A percentile compares a stretch with the other conserved stretches of the same genome.
Evolutionary conservation across 768 basidiomycete genomes (phyloP).

Genomic region (Termitomyces sp.): DNA sequence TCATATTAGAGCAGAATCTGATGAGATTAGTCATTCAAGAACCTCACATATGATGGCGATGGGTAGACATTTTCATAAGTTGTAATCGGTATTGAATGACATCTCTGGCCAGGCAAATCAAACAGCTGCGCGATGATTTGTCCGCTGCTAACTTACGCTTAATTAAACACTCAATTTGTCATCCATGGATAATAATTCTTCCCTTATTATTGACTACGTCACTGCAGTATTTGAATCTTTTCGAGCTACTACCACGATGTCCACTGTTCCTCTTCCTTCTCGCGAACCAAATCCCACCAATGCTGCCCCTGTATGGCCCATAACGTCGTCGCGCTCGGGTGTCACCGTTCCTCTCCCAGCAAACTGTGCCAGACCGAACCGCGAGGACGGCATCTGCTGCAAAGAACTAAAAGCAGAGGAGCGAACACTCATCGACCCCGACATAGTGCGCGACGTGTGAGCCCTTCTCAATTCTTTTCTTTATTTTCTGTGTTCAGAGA

Average conservation of each 20-base stretch:
- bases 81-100: too few species aligned
- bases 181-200: neutral
- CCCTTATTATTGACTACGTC: neutral
- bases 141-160: neutral
- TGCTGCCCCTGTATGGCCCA: slow-evolving; percentile 63
- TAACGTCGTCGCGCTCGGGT: slow-evolving; percentile 37
- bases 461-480: slow-evolving; percentile 20
- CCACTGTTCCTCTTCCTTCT: slow-evolving; percentile 29
- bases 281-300: slow-evolving; percentile 18
- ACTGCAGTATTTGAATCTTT: neutral
- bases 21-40: too few species aligned
- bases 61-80: too few species aligned
- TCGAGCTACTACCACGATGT: slow-evolving; percentile 16
- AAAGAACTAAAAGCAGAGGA: slow-evolving; percentile 84
- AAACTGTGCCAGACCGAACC: slow-evolving; percentile 53
- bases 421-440: slow-evolving; percentile 79
- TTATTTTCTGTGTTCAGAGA: neutral
- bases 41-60: too few species aligned
- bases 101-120: too few species aligned
- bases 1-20: neutral
- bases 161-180: neutral
- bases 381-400: slow-evolving; percentile 73
- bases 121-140: neutral
- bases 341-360: slow-evolving; percentile 41
- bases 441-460: slow-evolving; percentile 83